Conservation (phyloP, 2,329 filamentous ascomycete species). For the Aspergillus felis region DNA sequence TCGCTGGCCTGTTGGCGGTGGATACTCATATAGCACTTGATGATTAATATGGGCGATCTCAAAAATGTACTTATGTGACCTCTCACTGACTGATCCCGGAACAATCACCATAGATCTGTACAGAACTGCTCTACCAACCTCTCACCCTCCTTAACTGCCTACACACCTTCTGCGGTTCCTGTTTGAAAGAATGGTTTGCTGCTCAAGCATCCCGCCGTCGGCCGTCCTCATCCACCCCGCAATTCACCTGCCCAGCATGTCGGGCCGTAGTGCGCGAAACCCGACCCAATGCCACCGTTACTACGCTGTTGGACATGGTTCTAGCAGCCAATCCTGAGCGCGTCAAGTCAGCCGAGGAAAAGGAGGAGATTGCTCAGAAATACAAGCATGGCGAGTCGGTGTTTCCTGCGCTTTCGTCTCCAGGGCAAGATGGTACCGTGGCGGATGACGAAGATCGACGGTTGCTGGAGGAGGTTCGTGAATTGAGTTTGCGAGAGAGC, state of each 20-base stretch:
- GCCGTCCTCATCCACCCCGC: constrained; percentile 44
- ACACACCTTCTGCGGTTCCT: constrained; percentile 93
- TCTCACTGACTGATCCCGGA: not conserved
- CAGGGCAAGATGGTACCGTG: constrained; percentile 35
- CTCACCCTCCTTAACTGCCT: constrained; percentile 89
- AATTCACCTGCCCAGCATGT: constrained; percentile 89
- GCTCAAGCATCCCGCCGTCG: constrained; percentile 63
- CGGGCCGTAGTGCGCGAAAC: constrained; percentile 82
- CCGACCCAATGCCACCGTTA: constrained; percentile 84
- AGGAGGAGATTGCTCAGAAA: constrained; percentile 66
- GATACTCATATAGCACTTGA: not conserved
- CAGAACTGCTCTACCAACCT: constrained; percentile 87
- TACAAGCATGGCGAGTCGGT: constrained; percentile 83
- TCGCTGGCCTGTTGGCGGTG: not conserved
- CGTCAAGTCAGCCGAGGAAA: constrained; percentile 66
- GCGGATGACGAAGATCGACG: constrained; percentile 62
- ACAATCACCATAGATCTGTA: constrained; percentile 70
- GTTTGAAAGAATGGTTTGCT: constrained; percentile 91
- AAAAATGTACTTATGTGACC: not conserved
- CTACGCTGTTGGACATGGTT: constrained; percentile 85
- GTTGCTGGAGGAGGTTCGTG: constrained; percentile 66
- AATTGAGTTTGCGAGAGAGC: constrained; percentile 62
- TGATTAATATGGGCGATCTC: not conserved
- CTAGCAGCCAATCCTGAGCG: constrained; percentile 74
- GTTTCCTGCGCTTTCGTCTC: constrained; percentile 54